Conservation (phyloP, 2,329 filamentous ascomycete genomes). For the Penicillium sp. region DNA sequence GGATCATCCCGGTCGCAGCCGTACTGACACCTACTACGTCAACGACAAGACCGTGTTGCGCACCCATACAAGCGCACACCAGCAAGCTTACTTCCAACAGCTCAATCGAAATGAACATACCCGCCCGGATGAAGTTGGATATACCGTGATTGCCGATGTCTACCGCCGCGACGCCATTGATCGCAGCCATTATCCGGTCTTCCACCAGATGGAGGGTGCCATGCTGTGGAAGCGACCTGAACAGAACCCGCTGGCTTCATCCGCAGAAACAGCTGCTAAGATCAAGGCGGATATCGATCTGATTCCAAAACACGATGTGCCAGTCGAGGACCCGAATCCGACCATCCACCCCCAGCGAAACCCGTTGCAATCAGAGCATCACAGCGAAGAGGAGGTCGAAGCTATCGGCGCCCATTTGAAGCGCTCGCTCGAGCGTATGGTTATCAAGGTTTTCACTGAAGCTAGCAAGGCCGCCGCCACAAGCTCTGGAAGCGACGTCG, state of each 20-base stretch:
- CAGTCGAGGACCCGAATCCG: constrained; percentile 83
- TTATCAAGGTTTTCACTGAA: constrained; percentile 83
- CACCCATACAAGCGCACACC: constrained; percentile 94
- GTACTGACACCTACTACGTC: constrained; percentile 94
- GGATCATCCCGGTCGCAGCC: constrained; percentile 84
- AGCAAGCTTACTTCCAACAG: constrained; percentile 78
- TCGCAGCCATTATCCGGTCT: constrained; percentile 91
- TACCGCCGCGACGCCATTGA: constrained; percentile 96
- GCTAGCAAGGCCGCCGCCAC: constrained; percentile 69
- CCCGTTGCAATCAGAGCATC: constrained; percentile 74
- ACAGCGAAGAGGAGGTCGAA: constrained; percentile 76
- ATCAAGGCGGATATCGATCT: constrained; percentile 72
- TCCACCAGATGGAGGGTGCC: constrained; percentile 98
- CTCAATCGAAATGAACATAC: constrained; percentile 52
- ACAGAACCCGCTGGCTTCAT: constrained; percentile 35
- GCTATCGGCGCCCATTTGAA: constrained; percentile 86
- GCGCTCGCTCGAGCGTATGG: constrained; percentile 83
- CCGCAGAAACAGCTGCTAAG: constrained; percentile 56
- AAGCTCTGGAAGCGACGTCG: constrained; percentile 53
- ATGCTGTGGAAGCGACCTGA: constrained; percentile 77
- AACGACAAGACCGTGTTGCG: constrained; percentile 81
- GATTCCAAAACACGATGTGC: constrained; percentile 73
- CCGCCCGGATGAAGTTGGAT: constrained; percentile 63
- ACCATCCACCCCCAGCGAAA: constrained; percentile 78
- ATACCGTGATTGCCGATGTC: constrained; percentile 90